Percentiles rank a stretch among this genome's conserved stretches.
phyloP scores from a whole-genome alignment of 768 basidiomycete species.

The Mycena amicta region DNA sequence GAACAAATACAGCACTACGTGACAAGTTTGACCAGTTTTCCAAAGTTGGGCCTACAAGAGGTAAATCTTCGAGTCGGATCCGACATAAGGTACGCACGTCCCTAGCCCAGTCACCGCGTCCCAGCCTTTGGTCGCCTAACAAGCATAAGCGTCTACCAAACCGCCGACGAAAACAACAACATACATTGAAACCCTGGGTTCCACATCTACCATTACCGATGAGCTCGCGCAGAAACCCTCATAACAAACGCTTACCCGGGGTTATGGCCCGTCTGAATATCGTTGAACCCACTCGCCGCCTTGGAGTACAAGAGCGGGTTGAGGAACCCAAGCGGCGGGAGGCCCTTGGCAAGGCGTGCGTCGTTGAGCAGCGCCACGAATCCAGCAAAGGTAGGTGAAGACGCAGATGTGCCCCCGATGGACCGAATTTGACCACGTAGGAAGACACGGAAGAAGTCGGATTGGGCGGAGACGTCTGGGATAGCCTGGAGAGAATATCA shows the following conservation, averaged over 20 bases:
- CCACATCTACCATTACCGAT: too few species aligned
- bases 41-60: slow-evolving; percentile 47
- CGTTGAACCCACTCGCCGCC: slow-evolving; percentile 47
- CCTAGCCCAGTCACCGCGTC: slow-evolving; percentile 62
- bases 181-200: slow-evolving; percentile 61
- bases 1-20: too few species aligned
- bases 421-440: slow-evolving; percentile 14
- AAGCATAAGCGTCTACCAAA: background rate
- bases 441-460: slow-evolving; percentile 26
- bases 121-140: slow-evolving; percentile 56
- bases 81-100: slow-evolving; percentile 28
- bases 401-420: slow-evolving; percentile 31
- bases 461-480: slow-evolving; percentile 37
- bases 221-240: too few species aligned
- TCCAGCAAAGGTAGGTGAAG: slow-evolving; percentile 37
- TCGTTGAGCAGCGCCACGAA: slow-evolving; percentile 68
- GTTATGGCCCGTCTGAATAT: slow-evolving; percentile 58
- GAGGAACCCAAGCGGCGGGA: slow-evolving; percentile 59
- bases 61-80: background rate
- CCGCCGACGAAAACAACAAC: slow-evolving; percentile 21
- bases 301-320: slow-evolving; percentile 62
- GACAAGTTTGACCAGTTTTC: slow-evolving; percentile 44
- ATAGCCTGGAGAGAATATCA: slow-evolving; percentile 18
- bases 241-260: too few species aligned
- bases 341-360: slow-evolving; percentile 45